Base-by-base conservation (phyloP, 2,329 filamentous ascomycete species). In the Trichoderma aggressivum region DNA sequence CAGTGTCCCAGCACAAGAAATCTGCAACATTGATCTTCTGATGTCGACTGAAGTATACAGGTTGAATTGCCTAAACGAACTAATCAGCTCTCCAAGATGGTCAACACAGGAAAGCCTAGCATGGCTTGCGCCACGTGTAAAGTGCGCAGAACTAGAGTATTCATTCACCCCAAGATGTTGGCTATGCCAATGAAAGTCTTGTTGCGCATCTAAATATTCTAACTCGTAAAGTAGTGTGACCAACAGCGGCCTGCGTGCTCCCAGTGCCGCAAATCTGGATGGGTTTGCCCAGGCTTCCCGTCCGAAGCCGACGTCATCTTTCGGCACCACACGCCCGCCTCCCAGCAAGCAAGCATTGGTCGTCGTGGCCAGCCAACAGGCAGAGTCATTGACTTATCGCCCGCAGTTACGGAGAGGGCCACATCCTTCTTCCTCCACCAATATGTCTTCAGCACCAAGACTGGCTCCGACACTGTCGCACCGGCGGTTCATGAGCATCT, bases 391-490 rank as follows among this genome's bases (percentile, higher is more conserved):
- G 56, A 70, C 18, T 32, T 76, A 3, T 74, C 73, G 1, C 72
- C 71, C 6, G 59, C 74, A 36, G 30, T 39, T 3, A 60, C 53
- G 16, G 75, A 76, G 7, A 70, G 70, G 32, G 74, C 74, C 1
- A 75, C 58, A 2, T 55, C 58, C 3, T 76, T 76, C n/a, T 76
- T 76, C 28, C 66, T 76, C 30, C 53, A 70, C 5, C 75, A 76
- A 24, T 76, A 76, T 8, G 67, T 73, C n/a, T n/a, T 70, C 34
- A 24, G n/a, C n/a, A 28, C 26, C 28, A 47, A 28, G 30, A 30
- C 43, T 36, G 8, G 32, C 18, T 64, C 61, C 16, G 36, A 24
- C 16, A 61, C 56, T 6, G 30, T 50, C 1, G 11, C 63, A 0
- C 11, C 70, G 0, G 70, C 70, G 7, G 72, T 66, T 14, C 72